Conservation (phyloP, 495 filamentous ascomycete species). For the Hypoxylon intermedium region DNA sequence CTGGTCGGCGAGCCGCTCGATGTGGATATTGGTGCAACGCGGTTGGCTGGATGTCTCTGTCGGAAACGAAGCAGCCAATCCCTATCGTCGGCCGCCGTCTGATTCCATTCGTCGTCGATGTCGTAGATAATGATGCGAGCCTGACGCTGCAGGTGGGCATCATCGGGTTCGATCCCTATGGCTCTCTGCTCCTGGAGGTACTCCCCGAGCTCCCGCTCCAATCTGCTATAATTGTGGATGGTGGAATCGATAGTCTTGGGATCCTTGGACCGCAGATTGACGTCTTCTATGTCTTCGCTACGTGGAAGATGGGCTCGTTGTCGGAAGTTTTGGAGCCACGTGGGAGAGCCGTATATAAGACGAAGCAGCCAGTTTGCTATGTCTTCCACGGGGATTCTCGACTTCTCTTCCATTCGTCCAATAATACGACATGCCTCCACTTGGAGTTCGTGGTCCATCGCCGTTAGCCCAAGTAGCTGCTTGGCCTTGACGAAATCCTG, state of each 20-base stretch:
- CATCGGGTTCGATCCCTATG: conserved; percentile 61
- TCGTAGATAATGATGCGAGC: conserved; percentile 71
- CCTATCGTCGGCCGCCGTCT: conserved; percentile 72
- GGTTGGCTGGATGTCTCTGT: conserved; percentile 39
- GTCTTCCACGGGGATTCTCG: conserved; percentile 50
- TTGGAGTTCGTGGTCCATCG: conserved; percentile 62
- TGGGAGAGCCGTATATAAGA: conserved; percentile 48
- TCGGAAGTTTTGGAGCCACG: conserved; percentile 58
- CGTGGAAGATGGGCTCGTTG: conserved; percentile 57
- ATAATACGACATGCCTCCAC: conserved; percentile 59
- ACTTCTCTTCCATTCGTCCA: conserved; percentile 55
- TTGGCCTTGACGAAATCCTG: conserved; percentile 57
- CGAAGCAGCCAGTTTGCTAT: conserved; percentile 58
- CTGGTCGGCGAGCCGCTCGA: conserved; percentile 20
- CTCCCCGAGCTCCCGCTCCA: conserved; percentile 65
- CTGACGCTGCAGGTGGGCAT: conserved; percentile 67
- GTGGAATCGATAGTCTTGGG: conserved; percentile 59
- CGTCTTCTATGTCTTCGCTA: conserved; percentile 55
- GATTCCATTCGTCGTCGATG: conserved; percentile 72
- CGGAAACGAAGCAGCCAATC: conserved; percentile 63
- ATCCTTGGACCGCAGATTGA: conserved; percentile 55
- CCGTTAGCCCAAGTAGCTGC: conserved; percentile 58
- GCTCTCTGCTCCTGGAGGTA: conserved; percentile 60
- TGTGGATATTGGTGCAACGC: conserved; percentile 9
- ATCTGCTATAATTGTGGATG: conserved; percentile 60